phyloP scores from a whole-genome alignment of 2,329 filamentous ascomycete species.

The Cladosporium cucumerinum region DNA sequence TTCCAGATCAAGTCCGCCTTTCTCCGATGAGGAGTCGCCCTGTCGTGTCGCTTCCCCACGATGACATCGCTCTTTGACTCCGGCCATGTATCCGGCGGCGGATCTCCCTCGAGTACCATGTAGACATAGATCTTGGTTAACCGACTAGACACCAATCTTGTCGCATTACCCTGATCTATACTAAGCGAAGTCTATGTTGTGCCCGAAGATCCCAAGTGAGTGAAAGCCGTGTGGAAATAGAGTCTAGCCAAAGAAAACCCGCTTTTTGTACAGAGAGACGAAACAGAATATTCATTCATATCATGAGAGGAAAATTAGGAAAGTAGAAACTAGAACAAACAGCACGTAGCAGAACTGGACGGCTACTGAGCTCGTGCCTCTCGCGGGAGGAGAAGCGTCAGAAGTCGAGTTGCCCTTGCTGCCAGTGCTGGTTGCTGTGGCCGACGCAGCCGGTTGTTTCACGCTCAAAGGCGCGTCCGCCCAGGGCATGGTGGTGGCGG shows the following conservation, averaged over 20 bases:
- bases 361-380: neutral
- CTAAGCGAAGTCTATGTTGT: neutral
- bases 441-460: neutral
- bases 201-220: neutral
- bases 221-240: neutral
- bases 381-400: neutral
- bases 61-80: neutral
- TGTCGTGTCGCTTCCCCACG: neutral
- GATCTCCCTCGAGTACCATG: neutral
- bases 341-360: neutral
- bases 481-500: constrained; percentile 9
- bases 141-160: no score
- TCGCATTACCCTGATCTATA: neutral
- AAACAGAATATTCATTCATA: constrained; percentile 1
- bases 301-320: neutral
- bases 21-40: neutral
- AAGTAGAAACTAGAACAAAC: neutral
- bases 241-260: no score
- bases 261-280: neutral
- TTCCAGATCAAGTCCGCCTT: neutral
- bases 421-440: neutral
- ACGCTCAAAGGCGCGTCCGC: constrained; percentile 7
- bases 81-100: neutral
- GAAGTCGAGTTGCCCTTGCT: neutral
- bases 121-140: neutral